Evolutionary conservation across 2,329 filamentous ascomycete genomes (phyloP).

Genomic region (Ophiosphaerella narmari): DNA sequence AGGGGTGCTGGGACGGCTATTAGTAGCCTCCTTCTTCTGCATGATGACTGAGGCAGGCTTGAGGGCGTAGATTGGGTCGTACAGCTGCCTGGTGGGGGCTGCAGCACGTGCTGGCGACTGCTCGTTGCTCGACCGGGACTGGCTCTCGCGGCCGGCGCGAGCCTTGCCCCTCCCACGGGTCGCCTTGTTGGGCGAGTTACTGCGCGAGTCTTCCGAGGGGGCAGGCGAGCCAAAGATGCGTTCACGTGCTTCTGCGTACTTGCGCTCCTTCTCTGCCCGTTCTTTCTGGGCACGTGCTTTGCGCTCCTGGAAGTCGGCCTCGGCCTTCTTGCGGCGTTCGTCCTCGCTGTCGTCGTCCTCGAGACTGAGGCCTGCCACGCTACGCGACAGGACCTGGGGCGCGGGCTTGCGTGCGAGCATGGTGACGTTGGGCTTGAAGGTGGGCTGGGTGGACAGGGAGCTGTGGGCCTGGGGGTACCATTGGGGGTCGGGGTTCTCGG

Average conservation of each 20-base stretch:
- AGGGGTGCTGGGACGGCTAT: constrained; percentile 57
- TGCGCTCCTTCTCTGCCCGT: constrained; percentile 84
- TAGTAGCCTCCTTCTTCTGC: constrained; percentile 51
- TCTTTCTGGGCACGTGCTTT: constrained; percentile 77
- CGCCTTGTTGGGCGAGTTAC: constrained; percentile 40
- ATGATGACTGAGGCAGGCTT: constrained; percentile 62
- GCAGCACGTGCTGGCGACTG: constrained; percentile 40
- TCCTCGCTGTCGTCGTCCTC: constrained; percentile 68
- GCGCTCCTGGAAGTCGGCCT: constrained; percentile 75
- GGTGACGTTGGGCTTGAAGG: constrained; percentile 82
- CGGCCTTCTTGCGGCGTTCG: constrained; percentile 62
- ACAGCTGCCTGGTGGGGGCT: constrained; percentile 65
- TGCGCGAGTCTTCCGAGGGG: constrained; percentile 42
- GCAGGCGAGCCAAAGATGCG: constrained; percentile 75
- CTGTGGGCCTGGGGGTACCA: constrained; percentile 73
- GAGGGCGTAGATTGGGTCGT: constrained; percentile 73
- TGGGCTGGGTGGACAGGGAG: constrained; percentile 66
- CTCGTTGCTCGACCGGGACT: constrained; percentile 45
- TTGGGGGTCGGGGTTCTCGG: constrained; percentile 75
- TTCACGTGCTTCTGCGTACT: constrained; percentile 86
- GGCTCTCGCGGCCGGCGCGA: constrained; percentile 43
- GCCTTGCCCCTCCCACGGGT: constrained; percentile 44
- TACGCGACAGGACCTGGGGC: constrained; percentile 63
- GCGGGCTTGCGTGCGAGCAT: constrained; percentile 82
- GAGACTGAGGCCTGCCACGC: constrained; percentile 54